Evolutionary conservation across 1,284 basidiomycete genomes (phyloP).

Genomic region (Psilocybe mexicana): DNA sequence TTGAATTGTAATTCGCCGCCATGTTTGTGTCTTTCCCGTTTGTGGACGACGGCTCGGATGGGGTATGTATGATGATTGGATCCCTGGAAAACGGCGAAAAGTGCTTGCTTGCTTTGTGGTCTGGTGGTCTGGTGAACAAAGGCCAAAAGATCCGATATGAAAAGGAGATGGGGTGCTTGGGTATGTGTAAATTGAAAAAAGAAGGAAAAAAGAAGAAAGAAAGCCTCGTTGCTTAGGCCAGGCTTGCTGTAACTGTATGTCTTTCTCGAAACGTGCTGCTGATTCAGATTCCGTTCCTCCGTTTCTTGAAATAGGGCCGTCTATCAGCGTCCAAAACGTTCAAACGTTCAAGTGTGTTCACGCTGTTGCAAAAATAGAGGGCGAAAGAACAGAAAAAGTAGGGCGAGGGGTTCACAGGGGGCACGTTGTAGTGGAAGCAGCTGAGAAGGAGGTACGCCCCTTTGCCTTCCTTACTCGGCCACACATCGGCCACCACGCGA

Average conservation of each 20-base stretch:
- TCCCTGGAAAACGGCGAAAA: background rate
- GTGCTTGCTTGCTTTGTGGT: background rate
- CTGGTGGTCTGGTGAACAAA: background rate
- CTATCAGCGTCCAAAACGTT: background rate
- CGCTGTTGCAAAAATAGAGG: background rate
- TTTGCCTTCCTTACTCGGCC: slow-evolving; percentile 6
- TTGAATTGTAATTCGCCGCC: slow-evolving; percentile 4
- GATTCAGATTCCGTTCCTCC: background rate
- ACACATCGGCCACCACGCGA: slow-evolving; percentile 5
- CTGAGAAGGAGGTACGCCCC: background rate
- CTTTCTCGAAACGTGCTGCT: background rate
- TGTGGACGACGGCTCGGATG: too few species aligned
- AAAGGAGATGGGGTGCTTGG: slow-evolving; percentile 1
- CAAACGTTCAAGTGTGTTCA: background rate
- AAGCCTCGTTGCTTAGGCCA: slow-evolving; percentile 19
- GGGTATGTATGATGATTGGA: background rate
- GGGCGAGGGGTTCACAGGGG: background rate
- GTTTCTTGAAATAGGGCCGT: background rate
- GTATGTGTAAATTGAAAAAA: slow-evolving; percentile 3
- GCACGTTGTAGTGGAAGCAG: slow-evolving; percentile 8
- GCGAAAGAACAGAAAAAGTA: background rate
- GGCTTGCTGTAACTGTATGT: slow-evolving; percentile 6
- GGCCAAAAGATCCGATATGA: slow-evolving; percentile 5
- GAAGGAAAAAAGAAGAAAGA: background rate
- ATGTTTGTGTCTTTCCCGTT: background rate